Evolutionary conservation across 2,329 filamentous ascomycete genomes (phyloP).

Genomic region (Clarireedia paspali): DNA sequence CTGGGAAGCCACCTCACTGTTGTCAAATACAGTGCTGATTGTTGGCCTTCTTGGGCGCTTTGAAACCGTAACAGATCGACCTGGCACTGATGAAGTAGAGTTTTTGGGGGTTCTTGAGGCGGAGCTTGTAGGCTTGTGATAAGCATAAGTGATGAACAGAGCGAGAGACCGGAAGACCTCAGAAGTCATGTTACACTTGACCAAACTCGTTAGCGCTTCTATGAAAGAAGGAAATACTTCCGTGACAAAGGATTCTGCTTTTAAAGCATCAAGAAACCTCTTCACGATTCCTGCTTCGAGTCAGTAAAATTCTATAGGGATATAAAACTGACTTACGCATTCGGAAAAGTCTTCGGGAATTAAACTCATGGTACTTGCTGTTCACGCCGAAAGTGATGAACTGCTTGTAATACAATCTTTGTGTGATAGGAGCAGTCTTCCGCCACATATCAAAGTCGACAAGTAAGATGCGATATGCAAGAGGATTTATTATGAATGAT

Average conservation of each 20-base stretch:
- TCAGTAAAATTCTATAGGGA: constrained; percentile 10
- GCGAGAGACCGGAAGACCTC: constrained; percentile 82
- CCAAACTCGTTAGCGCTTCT: constrained; percentile 67
- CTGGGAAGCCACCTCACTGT: constrained; percentile 29
- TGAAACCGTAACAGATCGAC: constrained; percentile 29
- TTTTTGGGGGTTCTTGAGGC: constrained; percentile 45
- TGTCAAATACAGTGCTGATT: constrained; percentile 22
- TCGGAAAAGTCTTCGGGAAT: constrained; percentile 73
- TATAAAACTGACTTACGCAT: constrained; percentile 63
- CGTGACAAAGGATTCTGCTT: constrained; percentile 68
- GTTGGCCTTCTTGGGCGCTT: constrained; percentile 25
- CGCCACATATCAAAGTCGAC: constrained; percentile 94
- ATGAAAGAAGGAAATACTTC: constrained; percentile 72
- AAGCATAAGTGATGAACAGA: constrained; percentile 85
- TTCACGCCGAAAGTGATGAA: constrained; percentile 82
- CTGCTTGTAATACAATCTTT: constrained; percentile 87
- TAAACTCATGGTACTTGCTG: constrained; percentile 90
- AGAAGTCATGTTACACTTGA: constrained; percentile 73
- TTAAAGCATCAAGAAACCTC: constrained; percentile 80
- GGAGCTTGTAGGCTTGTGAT: constrained; percentile 53
- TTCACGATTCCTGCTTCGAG: constrained; percentile 68
- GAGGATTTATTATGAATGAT: constrained; percentile 90
- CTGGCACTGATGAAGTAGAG: constrained; percentile 35
- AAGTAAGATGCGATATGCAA: constrained; percentile 85
- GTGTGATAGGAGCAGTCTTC: constrained; percentile 64